Conservation (phyloP, 495 filamentous ascomycete genomes). For the Lasiosphaeris hirsuta region DNA sequence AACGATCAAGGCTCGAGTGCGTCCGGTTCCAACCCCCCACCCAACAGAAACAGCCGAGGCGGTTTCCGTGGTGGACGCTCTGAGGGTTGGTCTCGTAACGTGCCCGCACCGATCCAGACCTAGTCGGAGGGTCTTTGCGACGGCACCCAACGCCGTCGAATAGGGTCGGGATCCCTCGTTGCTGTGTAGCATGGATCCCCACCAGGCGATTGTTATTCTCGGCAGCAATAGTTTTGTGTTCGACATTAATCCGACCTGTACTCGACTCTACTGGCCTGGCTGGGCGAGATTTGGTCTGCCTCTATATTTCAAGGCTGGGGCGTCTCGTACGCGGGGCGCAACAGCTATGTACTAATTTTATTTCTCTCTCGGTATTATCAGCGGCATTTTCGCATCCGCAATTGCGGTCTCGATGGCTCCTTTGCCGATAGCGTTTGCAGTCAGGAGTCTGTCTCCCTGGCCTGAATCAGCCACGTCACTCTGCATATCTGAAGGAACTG, state of each 20-base stretch:
- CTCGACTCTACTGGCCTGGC: no score
- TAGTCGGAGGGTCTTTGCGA: conserved; percentile 9
- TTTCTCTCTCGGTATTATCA: conserved; percentile 11
- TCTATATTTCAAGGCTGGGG: conserved; percentile 8
- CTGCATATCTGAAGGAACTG: neutral
- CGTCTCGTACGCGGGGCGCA: neutral
- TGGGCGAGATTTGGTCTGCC: neutral
- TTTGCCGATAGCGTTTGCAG: conserved; percentile 5
- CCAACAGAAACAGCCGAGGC: conserved; percentile 20
- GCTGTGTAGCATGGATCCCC: no score
- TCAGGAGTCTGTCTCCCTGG: neutral
- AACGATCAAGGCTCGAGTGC: conserved; percentile 21
- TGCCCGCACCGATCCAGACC: conserved; percentile 23
- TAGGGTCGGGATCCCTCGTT: no score
- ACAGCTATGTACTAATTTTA: conserved; percentile 21
- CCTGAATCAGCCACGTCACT: neutral
- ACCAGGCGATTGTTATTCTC: no score
- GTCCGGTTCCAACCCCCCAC: conserved; percentile 11
- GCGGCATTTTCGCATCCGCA: conserved; percentile 10
- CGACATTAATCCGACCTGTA: no score
- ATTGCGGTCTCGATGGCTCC: neutral
- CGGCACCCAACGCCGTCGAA: no score
- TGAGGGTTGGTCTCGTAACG: conserved; percentile 28
- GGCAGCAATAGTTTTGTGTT: no score
- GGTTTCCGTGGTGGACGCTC: conserved; percentile 28